Evolutionary conservation across 345 rosid genomes (phyloP).

Genomic region (Erysimum cheiranthoides): DNA sequence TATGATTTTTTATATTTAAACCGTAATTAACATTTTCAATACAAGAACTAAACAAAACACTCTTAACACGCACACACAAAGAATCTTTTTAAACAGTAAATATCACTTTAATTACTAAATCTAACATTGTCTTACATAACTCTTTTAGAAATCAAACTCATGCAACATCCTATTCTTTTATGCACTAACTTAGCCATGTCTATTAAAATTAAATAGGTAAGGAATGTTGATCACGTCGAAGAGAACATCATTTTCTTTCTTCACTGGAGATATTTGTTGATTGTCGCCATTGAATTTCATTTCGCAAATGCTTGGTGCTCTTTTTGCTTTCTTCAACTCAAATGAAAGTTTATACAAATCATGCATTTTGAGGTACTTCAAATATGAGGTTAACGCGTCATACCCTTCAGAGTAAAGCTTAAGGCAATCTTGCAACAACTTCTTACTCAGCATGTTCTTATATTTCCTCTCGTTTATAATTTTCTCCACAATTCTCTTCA

Average conservation of each 20-base stretch:
- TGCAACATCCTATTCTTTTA: too few species aligned
- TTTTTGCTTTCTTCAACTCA: not conserved
- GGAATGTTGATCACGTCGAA: constrained; percentile 26
- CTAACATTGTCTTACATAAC: too few species aligned
- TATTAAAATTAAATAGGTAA: not conserved
- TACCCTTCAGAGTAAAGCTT: constrained; percentile 46
- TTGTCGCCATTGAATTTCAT: constrained; percentile 46
- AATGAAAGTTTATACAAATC: constrained; percentile 3
- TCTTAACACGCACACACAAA: too few species aligned
- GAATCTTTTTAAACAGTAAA: too few species aligned
- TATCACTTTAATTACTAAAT: too few species aligned
- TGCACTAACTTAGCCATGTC: too few species aligned
- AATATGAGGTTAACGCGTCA: constrained; percentile 19
- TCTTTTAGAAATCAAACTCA: too few species aligned
- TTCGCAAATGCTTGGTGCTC: constrained; percentile 44
- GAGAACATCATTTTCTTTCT: constrained; percentile 43
- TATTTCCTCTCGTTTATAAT: constrained; percentile 9
- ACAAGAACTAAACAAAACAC: too few species aligned
- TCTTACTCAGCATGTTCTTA: not conserved
- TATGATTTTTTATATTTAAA: too few species aligned
- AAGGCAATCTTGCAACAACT: constrained; percentile 44
- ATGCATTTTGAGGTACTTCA: not conserved
- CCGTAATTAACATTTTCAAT: too few species aligned
- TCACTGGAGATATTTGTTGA: constrained; percentile 37
- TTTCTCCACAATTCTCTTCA: constrained; percentile 26